These are phyloP conservation scores for Aspergillus carbonarius DNA, from an alignment of 2,329 filamentous ascomycete genomes.

Conservation along the genomic window DNA sequence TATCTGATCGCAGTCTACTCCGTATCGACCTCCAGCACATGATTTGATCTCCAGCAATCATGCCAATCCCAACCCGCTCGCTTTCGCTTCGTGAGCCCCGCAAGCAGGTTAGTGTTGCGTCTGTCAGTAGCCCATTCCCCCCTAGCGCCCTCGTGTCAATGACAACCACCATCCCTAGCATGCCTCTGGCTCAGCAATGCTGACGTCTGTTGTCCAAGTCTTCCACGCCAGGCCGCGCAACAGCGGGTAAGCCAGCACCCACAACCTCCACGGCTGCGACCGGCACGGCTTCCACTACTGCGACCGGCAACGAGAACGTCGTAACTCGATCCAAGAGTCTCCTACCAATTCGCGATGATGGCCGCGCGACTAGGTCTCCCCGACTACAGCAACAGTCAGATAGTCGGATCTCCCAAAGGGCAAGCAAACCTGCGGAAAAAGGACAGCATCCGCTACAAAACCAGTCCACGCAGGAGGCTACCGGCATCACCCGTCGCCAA, in stretches of 20 bases:
- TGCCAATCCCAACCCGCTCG: conserved; percentile 43
- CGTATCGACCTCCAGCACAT: neutral
- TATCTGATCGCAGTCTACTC: neutral
- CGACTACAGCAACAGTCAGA: conserved; percentile 23
- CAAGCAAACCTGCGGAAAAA: conserved; percentile 14
- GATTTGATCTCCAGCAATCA: conserved; percentile 16
- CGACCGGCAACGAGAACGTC: conserved; percentile 20
- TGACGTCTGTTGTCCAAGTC: conserved; percentile 21
- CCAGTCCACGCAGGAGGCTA: conserved; percentile 3
- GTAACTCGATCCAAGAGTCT: conserved; percentile 30
- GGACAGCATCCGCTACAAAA: conserved; percentile 13
- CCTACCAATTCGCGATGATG: conserved; percentile 24
- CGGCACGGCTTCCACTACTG: conserved; percentile 9
- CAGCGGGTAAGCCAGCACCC: conserved; percentile 15
- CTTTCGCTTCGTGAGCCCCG: conserved; percentile 36
- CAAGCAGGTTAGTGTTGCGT: conserved; percentile 30
- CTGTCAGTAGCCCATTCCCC: conserved; percentile 7
- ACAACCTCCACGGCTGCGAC: conserved; percentile 11
- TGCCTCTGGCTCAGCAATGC: conserved; percentile 16
- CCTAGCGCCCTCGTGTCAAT: conserved; percentile 3
- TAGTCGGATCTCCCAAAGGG: conserved; percentile 19
- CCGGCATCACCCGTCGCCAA: conserved; percentile 25
- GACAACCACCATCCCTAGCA: neutral
- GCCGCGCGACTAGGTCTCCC: conserved; percentile 10
- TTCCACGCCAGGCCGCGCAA: conserved; percentile 25